A percentile compares a stretch with the other conserved stretches of the same genome.
phyloP scores from a whole-genome alignment of 306 rosid species.

The Castanopsis chinensis region DNA sequence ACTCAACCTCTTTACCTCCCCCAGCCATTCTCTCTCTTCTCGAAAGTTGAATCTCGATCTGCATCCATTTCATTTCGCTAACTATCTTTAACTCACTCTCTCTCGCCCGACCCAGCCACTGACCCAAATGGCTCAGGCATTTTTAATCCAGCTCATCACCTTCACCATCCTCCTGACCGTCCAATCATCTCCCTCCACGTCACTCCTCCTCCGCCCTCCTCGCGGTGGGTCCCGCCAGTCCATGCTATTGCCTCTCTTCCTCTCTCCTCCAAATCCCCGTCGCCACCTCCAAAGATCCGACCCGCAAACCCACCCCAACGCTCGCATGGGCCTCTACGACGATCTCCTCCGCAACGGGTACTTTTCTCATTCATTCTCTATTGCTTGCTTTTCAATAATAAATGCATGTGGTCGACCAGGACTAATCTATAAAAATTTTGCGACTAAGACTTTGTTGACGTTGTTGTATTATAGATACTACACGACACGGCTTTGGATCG shows the following conservation, averaged over 20 bases:
- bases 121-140: slow-evolving; percentile 29
- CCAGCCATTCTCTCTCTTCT: slow-evolving; percentile 4
- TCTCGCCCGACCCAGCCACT: slow-evolving; percentile 16
- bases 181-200: slow-evolving; percentile 7
- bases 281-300: slow-evolving; percentile 70
- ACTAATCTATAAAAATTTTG: too few species aligned
- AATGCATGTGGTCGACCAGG: too few species aligned
- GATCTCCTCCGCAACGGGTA: slow-evolving; percentile 92
- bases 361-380: neutral
- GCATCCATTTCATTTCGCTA: neutral
- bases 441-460: too few species aligned
- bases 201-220: slow-evolving; percentile 18
- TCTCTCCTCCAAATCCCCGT: slow-evolving; percentile 43
- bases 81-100: slow-evolving; percentile 21
- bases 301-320: slow-evolving; percentile 43
- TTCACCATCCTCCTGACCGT: slow-evolving; percentile 8
- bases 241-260: slow-evolving; percentile 74
- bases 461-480: slow-evolving; percentile 51
- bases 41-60: slow-evolving; percentile 9
- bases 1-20: neutral
- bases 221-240: slow-evolving; percentile 39
- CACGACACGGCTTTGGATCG: slow-evolving; percentile 90
- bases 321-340: slow-evolving; percentile 89
- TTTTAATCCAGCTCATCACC: slow-evolving; percentile 23
- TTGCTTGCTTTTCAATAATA: too few species aligned